Base-by-base conservation (phyloP, 2,329 filamentous ascomycete species). In the Alternaria solani region DNA sequence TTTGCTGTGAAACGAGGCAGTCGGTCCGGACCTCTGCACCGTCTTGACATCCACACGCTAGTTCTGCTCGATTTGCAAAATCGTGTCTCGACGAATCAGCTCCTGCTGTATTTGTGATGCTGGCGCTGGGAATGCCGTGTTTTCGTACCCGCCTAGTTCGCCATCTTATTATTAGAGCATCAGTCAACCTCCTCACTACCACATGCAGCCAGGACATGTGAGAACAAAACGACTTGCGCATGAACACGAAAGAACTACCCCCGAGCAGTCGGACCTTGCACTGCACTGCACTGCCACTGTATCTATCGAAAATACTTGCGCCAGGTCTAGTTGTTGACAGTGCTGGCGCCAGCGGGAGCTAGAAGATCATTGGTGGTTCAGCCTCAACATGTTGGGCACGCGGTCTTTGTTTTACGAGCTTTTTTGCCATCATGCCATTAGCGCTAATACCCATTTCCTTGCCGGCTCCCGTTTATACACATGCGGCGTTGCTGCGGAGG, bases 401-500 rank as follows among this genome's bases (percentile, higher is more conserved):
- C 34, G 12, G 46, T 38, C 46, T 51, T 41, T 51, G 25, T 51
- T 30, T 41, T 41, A 38, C 32, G 34, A 48, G 32, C 18, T 26
- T 36, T 36, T 53, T 57, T 30, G 36, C 30, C 47, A 44, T 44
- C 30, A 47, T 25, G 23, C 34, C n/a, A 51, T 51, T 25, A 52
- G 47, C 47, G 39, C 39, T 52, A 52, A 34, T 8, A 28, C 14
- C 18, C 32, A 16, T 39, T 51, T 41, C 11, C 20, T 32, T 46
- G 55, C 47, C 39, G 46, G 11, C n/a, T 34, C 14, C 30, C 44
- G 23, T 28, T 44, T 38, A 49, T 38, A 36, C 32, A 49, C 46
- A 49, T 36, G 23, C 46, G 49, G 23, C 46, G 49, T 38, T n/a
- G 41, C 55, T 57, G 55, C 41, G 12, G 39, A 34, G 39, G 46